A percentile compares a stretch with the other conserved stretches of the same genome.
phyloP scores from a whole-genome alignment of 2,329 filamentous ascomycete species.

The Gaeumannomyces sp. region DNA sequence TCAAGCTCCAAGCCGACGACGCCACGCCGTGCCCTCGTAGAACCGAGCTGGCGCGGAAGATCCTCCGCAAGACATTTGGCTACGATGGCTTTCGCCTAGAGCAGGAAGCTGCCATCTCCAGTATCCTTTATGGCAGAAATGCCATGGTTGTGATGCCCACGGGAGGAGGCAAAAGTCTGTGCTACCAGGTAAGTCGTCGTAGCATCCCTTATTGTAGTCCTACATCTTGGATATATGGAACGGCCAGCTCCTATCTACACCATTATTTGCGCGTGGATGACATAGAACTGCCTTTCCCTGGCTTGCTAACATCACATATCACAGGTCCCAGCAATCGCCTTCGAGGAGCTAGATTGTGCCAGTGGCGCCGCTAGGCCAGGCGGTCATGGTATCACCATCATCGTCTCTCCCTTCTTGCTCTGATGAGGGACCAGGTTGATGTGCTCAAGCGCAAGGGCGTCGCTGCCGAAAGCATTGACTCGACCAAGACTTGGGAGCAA shows the following conservation, averaged over 20 bases:
- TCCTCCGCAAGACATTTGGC: constrained; percentile 34
- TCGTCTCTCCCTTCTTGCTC: constrained; percentile 78
- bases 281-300: too few relatives aligned
- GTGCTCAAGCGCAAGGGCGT: constrained; percentile 61
- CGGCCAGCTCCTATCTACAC: too few relatives aligned
- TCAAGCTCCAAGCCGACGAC: neutral
- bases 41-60: constrained; percentile 16
- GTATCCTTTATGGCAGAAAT: constrained; percentile 33
- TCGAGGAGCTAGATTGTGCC: constrained; percentile 34
- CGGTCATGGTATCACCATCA: constrained; percentile 63
- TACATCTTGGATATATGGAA: too few relatives aligned
- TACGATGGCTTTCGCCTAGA: constrained; percentile 36
- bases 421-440: constrained; percentile 94
- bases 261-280: too few relatives aligned
- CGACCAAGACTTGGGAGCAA: constrained; percentile 65
- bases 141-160: constrained; percentile 40
- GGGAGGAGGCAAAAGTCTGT: constrained; percentile 43
- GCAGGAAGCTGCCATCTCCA: constrained; percentile 34
- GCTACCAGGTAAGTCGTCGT: constrained; percentile 34
- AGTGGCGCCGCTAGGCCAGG: constrained; percentile 20
- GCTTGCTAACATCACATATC: too few relatives aligned
- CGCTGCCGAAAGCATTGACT: constrained; percentile 78
- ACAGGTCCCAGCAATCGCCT: constrained; percentile 41
- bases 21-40: neutral
- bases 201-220: too few relatives aligned